Conservation (phyloP, 1,284 basidiomycete species). For the Leccinum subrobustum region DNA sequence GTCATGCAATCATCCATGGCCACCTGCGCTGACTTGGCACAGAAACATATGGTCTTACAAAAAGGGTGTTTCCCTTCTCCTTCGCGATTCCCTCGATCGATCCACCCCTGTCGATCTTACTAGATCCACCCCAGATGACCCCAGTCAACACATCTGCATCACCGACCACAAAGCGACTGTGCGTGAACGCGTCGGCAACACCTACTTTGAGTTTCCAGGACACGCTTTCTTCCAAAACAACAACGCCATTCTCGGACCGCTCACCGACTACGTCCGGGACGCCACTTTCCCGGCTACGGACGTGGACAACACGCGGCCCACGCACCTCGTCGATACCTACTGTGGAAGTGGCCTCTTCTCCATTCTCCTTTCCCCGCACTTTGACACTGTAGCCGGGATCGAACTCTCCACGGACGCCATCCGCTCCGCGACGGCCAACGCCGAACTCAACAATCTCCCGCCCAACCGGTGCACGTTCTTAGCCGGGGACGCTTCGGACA, state of each 20-base stretch:
- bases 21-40: slow-evolving; percentile 11
- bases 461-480: slow-evolving; percentile 45
- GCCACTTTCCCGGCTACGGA: slow-evolving; percentile 54
- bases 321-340: slow-evolving; percentile 90
- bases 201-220: slow-evolving; percentile 85
- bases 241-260: slow-evolving; percentile 84
- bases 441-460: slow-evolving; percentile 68
- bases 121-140: slow-evolving; percentile 20
- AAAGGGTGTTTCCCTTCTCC: slow-evolving; percentile 86
- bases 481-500: slow-evolving; percentile 68
- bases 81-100: slow-evolving; percentile 79
- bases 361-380: slow-evolving; percentile 81
- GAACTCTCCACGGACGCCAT: slow-evolving; percentile 84
- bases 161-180: slow-evolving; percentile 82
- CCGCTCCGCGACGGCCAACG: slow-evolving; percentile 78
- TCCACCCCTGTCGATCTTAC: slow-evolving; percentile 11
- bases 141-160: slow-evolving; percentile 73
- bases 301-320: slow-evolving; percentile 39
- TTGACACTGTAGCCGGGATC: slow-evolving; percentile 84
- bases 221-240: slow-evolving; percentile 99
- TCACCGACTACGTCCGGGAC: slow-evolving; percentile 80
- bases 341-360: slow-evolving; percentile 93
- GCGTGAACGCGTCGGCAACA: slow-evolving; percentile 82
- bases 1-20: slow-evolving; percentile 24
- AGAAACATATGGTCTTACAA: slow-evolving; percentile 84